Evolutionary conservation across 352 stramenopile species (phyloP).

Genomic region (Phytophthora colocasiae): DNA sequence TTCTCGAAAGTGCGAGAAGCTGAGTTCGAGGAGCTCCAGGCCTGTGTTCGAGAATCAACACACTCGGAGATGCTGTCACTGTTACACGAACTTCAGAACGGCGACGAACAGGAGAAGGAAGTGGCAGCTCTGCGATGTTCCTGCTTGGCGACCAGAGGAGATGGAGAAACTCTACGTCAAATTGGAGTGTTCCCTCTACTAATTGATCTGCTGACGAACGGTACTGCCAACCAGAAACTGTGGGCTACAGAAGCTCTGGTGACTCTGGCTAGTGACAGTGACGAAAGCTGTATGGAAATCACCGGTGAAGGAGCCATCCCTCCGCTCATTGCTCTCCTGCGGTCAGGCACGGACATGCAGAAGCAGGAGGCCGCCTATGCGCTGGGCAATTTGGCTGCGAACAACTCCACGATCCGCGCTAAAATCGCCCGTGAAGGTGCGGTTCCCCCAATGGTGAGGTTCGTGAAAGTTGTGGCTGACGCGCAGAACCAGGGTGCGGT

Average conservation of each 20-base stretch:
- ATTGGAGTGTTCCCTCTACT: conserved; percentile 18
- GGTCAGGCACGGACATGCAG: conserved; percentile 30
- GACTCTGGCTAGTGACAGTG: conserved; percentile 22
- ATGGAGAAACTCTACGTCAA: conserved; percentile 10
- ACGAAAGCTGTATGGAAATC: conserved; percentile 27
- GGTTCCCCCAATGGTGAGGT: conserved; percentile 27
- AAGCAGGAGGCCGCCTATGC: conserved; percentile 31
- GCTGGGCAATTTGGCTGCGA: conserved; percentile 25
- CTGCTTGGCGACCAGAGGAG: conserved; percentile 14
- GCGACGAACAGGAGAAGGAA: conserved; percentile 11
- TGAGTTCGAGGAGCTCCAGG: conserved; percentile 14
- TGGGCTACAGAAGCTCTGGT: conserved; percentile 18
- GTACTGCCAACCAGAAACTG: conserved; percentile 23
- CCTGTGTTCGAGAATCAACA: conserved; percentile 12
- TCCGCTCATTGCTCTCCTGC: conserved; percentile 21
- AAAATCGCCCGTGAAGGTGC: conserved; percentile 26
- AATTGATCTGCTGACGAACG: conserved; percentile 1
- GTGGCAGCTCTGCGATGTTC: conserved; percentile 9
- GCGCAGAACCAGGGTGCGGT: conserved; percentile 34
- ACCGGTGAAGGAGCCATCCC: conserved; percentile 17
- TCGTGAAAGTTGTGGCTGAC: conserved; percentile 24
- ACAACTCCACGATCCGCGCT: conserved; percentile 9
- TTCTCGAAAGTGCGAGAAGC: conserved; percentile 26
- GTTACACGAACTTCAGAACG: conserved; percentile 15
- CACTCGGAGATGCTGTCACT: conserved; percentile 16